A percentile compares a stretch with the other conserved stretches of the same genome.
Evolutionary conservation across 768 basidiomycete species (phyloP).

Genomic region (Russula dissimulans): DNA sequence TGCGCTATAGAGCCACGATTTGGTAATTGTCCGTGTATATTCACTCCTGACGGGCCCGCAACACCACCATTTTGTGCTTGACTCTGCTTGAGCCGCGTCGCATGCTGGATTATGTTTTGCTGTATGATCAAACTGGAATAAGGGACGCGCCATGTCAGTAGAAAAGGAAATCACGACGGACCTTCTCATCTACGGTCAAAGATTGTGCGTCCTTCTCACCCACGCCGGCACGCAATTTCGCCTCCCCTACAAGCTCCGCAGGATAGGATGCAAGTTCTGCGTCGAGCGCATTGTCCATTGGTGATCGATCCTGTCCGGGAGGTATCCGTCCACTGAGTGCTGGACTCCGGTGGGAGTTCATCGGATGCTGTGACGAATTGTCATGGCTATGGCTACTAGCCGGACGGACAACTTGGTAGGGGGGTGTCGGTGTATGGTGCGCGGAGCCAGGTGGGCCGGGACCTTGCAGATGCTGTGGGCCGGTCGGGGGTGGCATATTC

Average conservation of each 20-base stretch:
- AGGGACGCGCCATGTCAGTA: not conserved
- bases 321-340: conserved; percentile 42
- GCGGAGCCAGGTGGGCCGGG: conserved; percentile 30
- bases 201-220: conserved; percentile 37
- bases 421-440: conserved; percentile 32
- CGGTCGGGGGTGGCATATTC: conserved; percentile 42
- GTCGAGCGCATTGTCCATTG: conserved; percentile 27
- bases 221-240: conserved; percentile 38
- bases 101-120: conserved; percentile 29
- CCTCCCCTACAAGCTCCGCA: conserved; percentile 22
- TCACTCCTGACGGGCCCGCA: conserved; percentile 34
- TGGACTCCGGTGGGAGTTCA: conserved; percentile 49
- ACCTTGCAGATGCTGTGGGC: conserved; percentile 30
- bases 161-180: conserved; percentile 22
- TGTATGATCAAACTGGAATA: conserved; percentile 19
- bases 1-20: conserved; percentile 23
- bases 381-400: conserved; percentile 56
- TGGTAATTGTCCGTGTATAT: conserved; percentile 27
- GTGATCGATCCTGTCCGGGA: conserved; percentile 24
- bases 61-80: conserved; percentile 32
- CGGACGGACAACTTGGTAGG: conserved; percentile 41
- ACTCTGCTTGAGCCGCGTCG: conserved; percentile 6
- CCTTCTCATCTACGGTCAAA: conserved; percentile 53
- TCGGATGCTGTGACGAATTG: conserved; percentile 26
- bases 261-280: conserved; percentile 38